Evolutionary conservation across 441 rosid species (phyloP).

Genomic region (Rhodomyrtus psidioides): DNA sequence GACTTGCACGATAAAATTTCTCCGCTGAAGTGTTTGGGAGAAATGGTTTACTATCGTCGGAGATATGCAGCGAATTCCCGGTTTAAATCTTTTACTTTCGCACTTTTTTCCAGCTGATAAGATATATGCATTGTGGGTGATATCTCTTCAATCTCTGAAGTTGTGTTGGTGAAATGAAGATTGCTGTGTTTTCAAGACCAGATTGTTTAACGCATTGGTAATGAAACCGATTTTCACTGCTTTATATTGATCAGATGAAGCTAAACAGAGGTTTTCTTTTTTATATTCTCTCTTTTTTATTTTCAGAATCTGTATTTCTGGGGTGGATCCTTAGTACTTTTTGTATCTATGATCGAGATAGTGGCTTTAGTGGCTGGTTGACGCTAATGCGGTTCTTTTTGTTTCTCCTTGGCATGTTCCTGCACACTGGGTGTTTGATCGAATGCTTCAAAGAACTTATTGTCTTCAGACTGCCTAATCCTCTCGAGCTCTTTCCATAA

Average conservation of each 20-base stretch:
- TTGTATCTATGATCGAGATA: background rate
- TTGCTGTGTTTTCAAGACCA: accelerated
- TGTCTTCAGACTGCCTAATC: background rate
- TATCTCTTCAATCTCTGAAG: background rate
- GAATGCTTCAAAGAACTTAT: background rate
- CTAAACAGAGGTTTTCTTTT: background rate
- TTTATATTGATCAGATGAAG: background rate
- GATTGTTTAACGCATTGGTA: background rate
- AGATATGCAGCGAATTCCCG: background rate
- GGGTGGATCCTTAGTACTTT: background rate
- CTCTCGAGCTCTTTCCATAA: background rate
- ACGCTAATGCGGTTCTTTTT: accelerated
- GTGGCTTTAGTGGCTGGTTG: background rate
- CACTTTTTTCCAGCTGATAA: background rate
- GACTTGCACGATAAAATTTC: no score
- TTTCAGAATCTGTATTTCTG: background rate
- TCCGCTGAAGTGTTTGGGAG: no score
- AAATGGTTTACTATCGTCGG: background rate
- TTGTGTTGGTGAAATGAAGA: background rate
- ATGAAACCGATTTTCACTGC: background rate
- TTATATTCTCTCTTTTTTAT: accelerated
- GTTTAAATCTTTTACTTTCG: background rate
- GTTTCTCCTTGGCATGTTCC: background rate
- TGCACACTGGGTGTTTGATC: accelerated
- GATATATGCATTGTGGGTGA: background rate